A percentile compares a stretch with the other conserved stretches of the same genome.
Conservation (phyloP, 495 filamentous ascomycete species). For the Trichoderma erinaceum region DNA sequence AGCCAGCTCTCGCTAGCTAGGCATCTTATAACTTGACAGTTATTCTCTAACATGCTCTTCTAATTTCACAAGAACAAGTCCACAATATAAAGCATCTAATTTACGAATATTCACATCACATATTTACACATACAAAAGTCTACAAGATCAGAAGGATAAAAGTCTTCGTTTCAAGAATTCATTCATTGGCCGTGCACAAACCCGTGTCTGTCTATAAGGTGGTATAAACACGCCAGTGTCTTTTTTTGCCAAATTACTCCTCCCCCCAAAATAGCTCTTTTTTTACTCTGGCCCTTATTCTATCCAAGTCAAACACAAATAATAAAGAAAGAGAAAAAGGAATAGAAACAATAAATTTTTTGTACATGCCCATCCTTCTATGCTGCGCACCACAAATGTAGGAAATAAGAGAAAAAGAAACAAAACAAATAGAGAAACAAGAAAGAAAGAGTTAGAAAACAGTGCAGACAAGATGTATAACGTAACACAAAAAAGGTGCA, state of each 20-base stretch:
- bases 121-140: neutral
- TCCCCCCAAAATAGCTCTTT: neutral
- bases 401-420: neutral
- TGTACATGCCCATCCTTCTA: slow-evolving; percentile 12
- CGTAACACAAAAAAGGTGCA: neutral
- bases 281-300: neutral
- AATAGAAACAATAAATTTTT: neutral
- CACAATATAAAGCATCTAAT: neutral
- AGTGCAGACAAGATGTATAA: neutral
- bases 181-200: slow-evolving; percentile 3
- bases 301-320: neutral
- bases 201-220: neutral
- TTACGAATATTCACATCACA: neutral
- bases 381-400: slow-evolving; percentile 12
- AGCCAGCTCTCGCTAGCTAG: too few relatives aligned
- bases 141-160: neutral
- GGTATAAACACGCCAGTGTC: neutral
- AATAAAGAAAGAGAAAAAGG: neutral
- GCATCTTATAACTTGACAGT: too few relatives aligned
- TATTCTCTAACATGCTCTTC: neutral
- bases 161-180: slow-evolving; percentile 5
- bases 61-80: neutral
- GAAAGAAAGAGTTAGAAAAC: neutral
- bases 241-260: neutral
- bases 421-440: neutral